Base-by-base conservation (phyloP, 2,329 filamentous ascomycete species). In the Nothophoma quercina region DNA sequence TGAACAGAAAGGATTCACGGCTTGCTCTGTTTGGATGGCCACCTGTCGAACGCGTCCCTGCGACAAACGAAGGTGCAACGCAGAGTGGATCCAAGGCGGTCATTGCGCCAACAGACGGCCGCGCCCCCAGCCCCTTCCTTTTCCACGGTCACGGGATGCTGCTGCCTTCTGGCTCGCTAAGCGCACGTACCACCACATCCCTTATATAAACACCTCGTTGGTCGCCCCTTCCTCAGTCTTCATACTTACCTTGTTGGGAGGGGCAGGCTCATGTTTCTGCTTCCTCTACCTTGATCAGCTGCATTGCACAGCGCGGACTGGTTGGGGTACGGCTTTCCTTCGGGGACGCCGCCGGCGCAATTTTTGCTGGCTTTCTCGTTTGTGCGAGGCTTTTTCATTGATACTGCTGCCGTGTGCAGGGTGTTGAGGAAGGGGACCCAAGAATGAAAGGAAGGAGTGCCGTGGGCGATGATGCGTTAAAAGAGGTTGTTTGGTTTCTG, bases 231-330 rank as follows among this genome's bases (percentile, higher is more conserved):
- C 36, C 32, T 25, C 8, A 23, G 12, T 38, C 26, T 13, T n/a
- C 59, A 65, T 66, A 65, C 62, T 65, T 65, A 72, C 70, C 70
- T 72, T 71, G 62, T 70, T 64, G 65, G 58, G 65, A 65, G 58
- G 51, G 52, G 62, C 55, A 51, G 58, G 70, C 58, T 72, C 70
- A 73, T 59, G 62, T 60, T 62, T 64, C 55, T 50, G 59, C 63
- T 60, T 56, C 52, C 54, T 65, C 67, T 64, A 60, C 54, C 46
- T 55, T 61, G 58, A 61, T 64, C 55, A 61, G 63, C 68, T 72
- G 63, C 70, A 73, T 72, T 69, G 70, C 70, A 73, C 70, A 71
- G 58, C 70, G 70, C 60, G 69, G 70, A 59, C 65, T 56, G 60
- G 69, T 63, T 58, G 51, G 57, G 60, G 56, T 61, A 63, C 65